These are phyloP conservation scores for Inonotus hispidus DNA, from an alignment of 1,284 basidiomycete genomes.

Conservation along the genomic window DNA sequence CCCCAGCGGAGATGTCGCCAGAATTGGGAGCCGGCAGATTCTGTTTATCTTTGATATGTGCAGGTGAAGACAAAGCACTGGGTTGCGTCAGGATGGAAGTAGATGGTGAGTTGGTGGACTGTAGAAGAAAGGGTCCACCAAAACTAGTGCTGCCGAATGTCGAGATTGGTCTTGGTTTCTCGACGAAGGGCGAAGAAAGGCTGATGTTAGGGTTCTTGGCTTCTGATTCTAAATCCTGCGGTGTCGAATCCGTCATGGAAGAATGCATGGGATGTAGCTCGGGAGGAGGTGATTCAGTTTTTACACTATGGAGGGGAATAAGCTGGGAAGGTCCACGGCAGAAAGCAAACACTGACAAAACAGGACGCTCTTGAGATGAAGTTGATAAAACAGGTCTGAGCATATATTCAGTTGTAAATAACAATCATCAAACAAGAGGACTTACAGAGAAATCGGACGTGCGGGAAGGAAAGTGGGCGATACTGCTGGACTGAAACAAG, in stretches of 20 bases:
- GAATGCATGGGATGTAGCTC: constrained; percentile 17
- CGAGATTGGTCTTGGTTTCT: constrained; percentile 10
- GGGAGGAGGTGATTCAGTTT: constrained; percentile 10
- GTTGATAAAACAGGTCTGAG: constrained; percentile 7
- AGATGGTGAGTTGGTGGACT: background rate
- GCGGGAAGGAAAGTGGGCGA: background rate
- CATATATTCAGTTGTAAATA: background rate
- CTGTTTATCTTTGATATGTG: constrained; percentile 1
- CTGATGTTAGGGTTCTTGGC: constrained; percentile 17
- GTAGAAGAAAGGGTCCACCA: background rate
- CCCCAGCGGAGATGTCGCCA: constrained; percentile 19
- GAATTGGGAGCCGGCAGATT: background rate
- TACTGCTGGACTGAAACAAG: constrained; percentile 6
- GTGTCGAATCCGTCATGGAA: constrained; percentile 20
- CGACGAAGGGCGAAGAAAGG: constrained; percentile 24
- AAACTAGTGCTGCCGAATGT: background rate
- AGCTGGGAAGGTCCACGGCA: background rate
- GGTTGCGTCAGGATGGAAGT: background rate
- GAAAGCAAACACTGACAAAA: constrained; percentile 1
- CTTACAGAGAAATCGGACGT: constrained; percentile 9
- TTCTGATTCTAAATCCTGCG: constrained; percentile 16
- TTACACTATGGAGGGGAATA: background rate
- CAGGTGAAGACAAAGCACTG: constrained; percentile 7
- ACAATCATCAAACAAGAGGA: too few species aligned
- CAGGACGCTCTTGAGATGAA: background rate